Base-by-base conservation (phyloP, 2,329 filamentous ascomycete genomes). In the Hortaea werneckii region DNA sequence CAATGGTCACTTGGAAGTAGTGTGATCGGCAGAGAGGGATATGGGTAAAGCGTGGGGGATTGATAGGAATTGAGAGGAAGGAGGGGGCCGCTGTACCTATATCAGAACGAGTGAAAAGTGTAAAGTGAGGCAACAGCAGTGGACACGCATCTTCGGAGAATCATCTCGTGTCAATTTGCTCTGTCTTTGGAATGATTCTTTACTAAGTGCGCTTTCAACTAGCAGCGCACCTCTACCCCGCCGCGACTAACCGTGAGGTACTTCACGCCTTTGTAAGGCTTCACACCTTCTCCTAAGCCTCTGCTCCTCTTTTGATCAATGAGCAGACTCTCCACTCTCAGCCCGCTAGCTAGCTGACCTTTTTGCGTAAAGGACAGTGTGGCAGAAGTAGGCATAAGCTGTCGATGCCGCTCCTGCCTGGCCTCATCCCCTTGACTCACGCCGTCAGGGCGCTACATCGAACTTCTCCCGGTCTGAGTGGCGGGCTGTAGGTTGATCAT, bases 231-330 rank as follows among this genome's bases (percentile, higher is more conserved):
- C 53, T 76, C 74, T 4, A 77, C 64, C 0, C 79, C 79, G 52
- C 70, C 70, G 47, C 69, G 67, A 60, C 77, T 80, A 9, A 81
- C 76, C 55, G 89, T 95, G 57, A 98, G 65, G 66, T 98, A 98
- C 68, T 98, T 98, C 54, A 98, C 92, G 1, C 92, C 92, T 69
- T 96, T 98, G 67, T 95, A 96, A 26, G 92, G 92, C 67, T 88
- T 94, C 35, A 96, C 80, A 2, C 85, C 80, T 54, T 94, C 87
- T 0, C 87, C 87, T 40, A 98, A 59, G 0, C 92, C 92, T 47
- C 83, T 78, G 65, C 87, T 94, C 68, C 83, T 88, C 63, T 85
- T 82, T n/a, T 79, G 72, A 62, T 82, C 78, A 10, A 83, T 66
- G n/a, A 71, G 70, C 50, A 83, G 59, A 54, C 73, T 76, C 44